Evolutionary conservation across 179 eudicot species (phyloP).

Genomic region (Beta corolliflora): DNA sequence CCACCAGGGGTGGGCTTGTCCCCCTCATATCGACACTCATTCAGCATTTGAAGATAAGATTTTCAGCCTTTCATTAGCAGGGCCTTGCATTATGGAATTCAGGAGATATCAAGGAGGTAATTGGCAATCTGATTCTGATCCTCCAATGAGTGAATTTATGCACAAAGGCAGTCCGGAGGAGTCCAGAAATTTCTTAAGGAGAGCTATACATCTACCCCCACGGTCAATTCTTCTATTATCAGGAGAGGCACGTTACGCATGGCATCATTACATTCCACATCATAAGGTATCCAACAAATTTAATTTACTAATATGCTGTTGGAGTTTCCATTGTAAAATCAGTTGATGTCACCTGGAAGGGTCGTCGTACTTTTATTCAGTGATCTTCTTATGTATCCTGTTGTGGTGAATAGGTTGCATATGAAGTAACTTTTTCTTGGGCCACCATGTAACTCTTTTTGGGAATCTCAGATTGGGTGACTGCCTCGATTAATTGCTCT

Average conservation of each 20-base stretch:
- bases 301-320: background rate
- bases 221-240: constrained; percentile 80
- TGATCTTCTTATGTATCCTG: background rate
- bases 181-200: constrained; percentile 45
- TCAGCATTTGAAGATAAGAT: constrained; percentile 90
- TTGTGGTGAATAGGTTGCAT: background rate
- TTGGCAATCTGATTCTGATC: constrained; percentile 43
- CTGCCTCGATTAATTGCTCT: background rate
- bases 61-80: constrained; percentile 92
- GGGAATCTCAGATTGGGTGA: background rate
- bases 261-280: constrained; percentile 98
- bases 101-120: constrained; percentile 63
- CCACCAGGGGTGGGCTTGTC: constrained; percentile 94
- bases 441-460: background rate
- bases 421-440: background rate
- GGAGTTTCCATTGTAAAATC: background rate
- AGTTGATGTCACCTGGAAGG: background rate
- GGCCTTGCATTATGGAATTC: constrained; percentile 97
- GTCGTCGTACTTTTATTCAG: background rate
- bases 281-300: constrained; percentile 65
- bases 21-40: constrained; percentile 97
- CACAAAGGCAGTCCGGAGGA: constrained; percentile 42
- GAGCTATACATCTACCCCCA: constrained; percentile 82
- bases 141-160: constrained; percentile 30
- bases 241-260: constrained; percentile 95